phyloP scores from a whole-genome alignment of 768 basidiomycete genomes.

The Solioccasus polychromus region DNA sequence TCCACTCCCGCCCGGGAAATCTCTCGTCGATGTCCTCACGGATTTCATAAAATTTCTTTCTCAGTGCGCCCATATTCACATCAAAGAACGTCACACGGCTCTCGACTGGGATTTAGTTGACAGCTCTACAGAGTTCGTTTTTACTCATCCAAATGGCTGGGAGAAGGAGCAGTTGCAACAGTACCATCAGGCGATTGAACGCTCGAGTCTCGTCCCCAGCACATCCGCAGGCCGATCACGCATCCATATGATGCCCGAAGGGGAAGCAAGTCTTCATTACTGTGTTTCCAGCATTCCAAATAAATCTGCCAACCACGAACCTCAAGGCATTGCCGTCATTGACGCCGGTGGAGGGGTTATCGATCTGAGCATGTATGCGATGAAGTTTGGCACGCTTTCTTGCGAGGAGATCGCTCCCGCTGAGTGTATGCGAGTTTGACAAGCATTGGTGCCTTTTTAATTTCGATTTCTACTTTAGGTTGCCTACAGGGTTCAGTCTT shows the following conservation, averaged over 20 bases:
- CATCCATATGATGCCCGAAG: conserved; percentile 22
- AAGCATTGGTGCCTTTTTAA: background rate
- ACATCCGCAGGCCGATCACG: conserved; percentile 10
- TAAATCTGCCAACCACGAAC: conserved; percentile 22
- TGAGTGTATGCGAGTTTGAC: conserved; percentile 17
- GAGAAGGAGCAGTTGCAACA: conserved; percentile 22
- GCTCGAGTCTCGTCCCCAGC: conserved; percentile 18
- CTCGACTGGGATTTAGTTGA: conserved; percentile 13
- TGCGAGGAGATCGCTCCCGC: conserved; percentile 34
- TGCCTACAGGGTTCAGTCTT: conserved; percentile 46
- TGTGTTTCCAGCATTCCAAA: conserved; percentile 44
- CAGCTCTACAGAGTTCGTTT: conserved; percentile 15
- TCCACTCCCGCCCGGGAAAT: conserved; percentile 20
- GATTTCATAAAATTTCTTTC: conserved; percentile 24
- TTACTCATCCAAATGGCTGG: conserved; percentile 31
- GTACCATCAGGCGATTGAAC: conserved; percentile 18
- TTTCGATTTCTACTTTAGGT: conserved; percentile 26
- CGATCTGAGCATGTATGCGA: conserved; percentile 36
- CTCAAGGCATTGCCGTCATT: conserved; percentile 33
- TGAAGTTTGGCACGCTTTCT: conserved; percentile 15
- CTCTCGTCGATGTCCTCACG: conserved; percentile 15
- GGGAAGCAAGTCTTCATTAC: conserved; percentile 22
- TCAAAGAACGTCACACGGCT: conserved; percentile 14
- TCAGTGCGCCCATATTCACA: conserved; percentile 15
- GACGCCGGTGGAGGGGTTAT: conserved; percentile 18